Conservation (phyloP, 768 basidiomycete genomes). For the Serpula lacrymans region DNA sequence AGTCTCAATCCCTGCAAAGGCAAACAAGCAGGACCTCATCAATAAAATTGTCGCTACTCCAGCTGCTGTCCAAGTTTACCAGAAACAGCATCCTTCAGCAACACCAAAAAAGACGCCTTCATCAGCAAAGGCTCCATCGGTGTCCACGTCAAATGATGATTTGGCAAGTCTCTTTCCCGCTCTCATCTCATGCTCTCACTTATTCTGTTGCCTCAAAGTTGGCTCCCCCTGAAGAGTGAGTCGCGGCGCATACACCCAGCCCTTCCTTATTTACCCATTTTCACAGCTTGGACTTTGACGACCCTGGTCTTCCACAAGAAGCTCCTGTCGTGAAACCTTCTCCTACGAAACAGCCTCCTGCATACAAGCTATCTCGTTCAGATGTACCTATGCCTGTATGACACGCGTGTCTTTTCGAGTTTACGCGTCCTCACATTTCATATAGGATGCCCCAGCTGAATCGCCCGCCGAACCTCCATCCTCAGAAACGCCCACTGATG, state of each 20-base stretch:
- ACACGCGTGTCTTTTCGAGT: too few relatives aligned
- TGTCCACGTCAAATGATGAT: conserved; percentile 20
- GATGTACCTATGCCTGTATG: too few relatives aligned
- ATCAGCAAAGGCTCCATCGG: conserved; percentile 1
- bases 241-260: conserved; percentile 2
- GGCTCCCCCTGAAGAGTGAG: conserved; percentile 30
- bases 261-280: conserved; percentile 4
- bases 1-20: conserved; percentile 48
- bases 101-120: conserved; percentile 15
- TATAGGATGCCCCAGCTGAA: neutral
- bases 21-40: conserved; percentile 68
- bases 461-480: conserved; percentile 4
- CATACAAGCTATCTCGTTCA: conserved; percentile 2
- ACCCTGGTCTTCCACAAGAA: conserved; percentile 9
- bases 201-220: conserved; percentile 17
- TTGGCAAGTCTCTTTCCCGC: conserved; percentile 17
- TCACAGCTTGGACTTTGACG: conserved; percentile 35
- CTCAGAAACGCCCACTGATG: conserved; percentile 6
- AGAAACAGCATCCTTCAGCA: conserved; percentile 33
- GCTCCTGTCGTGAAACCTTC: conserved; percentile 3
- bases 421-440: too few relatives aligned
- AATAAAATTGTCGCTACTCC: conserved; percentile 53
- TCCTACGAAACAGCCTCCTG: conserved; percentile 6
- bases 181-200: conserved; percentile 1
- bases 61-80: conserved; percentile 49